These are phyloP conservation scores for Aspergillus kassunensis DNA, from an alignment of 495 filamentous ascomycete genomes.

Conservation along the genomic window DNA sequence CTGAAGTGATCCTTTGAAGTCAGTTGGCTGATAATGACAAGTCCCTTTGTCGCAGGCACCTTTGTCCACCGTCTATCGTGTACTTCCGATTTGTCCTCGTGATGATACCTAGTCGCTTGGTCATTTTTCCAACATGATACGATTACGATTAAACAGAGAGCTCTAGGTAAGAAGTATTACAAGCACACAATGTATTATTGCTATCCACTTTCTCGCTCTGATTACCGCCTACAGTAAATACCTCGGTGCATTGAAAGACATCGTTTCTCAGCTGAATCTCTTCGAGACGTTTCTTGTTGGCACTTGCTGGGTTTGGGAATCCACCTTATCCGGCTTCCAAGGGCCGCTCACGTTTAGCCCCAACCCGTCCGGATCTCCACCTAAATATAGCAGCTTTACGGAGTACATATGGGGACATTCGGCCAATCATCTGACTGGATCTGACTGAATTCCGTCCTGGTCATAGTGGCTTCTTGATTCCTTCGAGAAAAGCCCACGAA, in stretches of 20 bases:
- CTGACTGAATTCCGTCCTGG: not conserved
- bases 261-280: no score
- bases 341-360: not conserved
- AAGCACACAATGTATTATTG: not conserved
- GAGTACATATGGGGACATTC: conserved; percentile 1
- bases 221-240: not conserved
- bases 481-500: conserved; percentile 20
- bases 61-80: not conserved
- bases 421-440: conserved; percentile 3
- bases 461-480: conserved; percentile 23
- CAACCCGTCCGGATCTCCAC: conserved; percentile 9
- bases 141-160: not conserved
- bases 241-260: not conserved
- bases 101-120: not conserved
- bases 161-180: not conserved
- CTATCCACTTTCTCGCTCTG: not conserved
- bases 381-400: conserved; percentile 18
- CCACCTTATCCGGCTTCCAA: not conserved
- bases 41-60: not conserved
- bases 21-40: not conserved
- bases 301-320: not conserved
- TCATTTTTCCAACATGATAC: not conserved
- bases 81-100: not conserved
- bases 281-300: not conserved
- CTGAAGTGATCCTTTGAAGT: not conserved